These are phyloP conservation scores for Staphylotrichum longicolle DNA, from an alignment of 495 filamentous ascomycete genomes.

Conservation along the genomic window DNA sequence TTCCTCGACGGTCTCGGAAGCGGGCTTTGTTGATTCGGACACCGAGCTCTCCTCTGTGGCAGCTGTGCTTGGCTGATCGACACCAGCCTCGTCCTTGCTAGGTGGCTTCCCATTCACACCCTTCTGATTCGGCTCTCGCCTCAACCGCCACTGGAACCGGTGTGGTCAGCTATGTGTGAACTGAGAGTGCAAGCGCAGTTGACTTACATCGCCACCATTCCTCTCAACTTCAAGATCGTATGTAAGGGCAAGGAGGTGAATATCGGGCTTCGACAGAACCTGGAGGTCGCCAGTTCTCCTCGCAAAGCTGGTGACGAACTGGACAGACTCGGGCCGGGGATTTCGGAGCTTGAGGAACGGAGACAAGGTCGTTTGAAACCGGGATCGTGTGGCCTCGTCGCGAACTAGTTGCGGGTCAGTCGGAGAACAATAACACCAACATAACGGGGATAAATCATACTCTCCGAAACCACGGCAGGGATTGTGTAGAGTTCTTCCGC, in stretches of 20 bases:
- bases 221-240: constrained; percentile 87
- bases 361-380: constrained; percentile 75
- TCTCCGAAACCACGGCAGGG: constrained; percentile 82
- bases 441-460: constrained; percentile 43
- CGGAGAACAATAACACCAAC: background rate
- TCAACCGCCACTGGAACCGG: constrained; percentile 62
- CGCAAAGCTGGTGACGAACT: constrained; percentile 79
- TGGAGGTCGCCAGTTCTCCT: constrained; percentile 84
- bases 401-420: constrained; percentile 29
- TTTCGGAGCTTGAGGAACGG: constrained; percentile 79
- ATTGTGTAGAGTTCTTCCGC: constrained; percentile 80
- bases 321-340: constrained; percentile 71
- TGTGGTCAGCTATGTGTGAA: background rate
- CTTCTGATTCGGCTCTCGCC: constrained; percentile 75
- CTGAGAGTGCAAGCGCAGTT: no score
- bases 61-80: constrained; percentile 11
- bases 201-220: constrained; percentile 61
- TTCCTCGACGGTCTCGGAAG: constrained; percentile 20
- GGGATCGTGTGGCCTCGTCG: constrained; percentile 74
- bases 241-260: constrained; percentile 82
- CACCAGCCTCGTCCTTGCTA: constrained; percentile 28
- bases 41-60: constrained; percentile 12
- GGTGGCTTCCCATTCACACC: constrained; percentile 67
- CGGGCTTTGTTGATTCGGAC: constrained; percentile 16
- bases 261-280: constrained; percentile 82